Evolutionary conservation across 1,139 yeast species (phyloP).

Genomic region (Zygoascus meyerae): DNA sequence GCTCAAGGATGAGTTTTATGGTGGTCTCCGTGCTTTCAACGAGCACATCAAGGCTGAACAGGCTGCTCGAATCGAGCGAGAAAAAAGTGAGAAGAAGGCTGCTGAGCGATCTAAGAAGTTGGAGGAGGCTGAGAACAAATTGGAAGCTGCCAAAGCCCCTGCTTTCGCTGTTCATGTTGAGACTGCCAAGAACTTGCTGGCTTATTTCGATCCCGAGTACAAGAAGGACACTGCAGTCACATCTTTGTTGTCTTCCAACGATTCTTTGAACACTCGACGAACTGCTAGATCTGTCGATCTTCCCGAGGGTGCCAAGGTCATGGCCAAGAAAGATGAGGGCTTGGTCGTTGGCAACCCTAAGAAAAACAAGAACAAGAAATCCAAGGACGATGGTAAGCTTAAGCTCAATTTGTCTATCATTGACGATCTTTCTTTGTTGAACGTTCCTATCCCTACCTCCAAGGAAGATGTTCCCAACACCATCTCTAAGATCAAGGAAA

Average conservation of each 20-base stretch:
- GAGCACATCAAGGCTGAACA: constrained; percentile 53
- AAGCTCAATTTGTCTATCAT: constrained; percentile 77
- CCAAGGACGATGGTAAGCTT: constrained; percentile 42
- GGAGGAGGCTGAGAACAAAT: constrained; percentile 44
- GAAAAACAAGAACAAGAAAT: constrained; percentile 39
- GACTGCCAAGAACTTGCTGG: constrained; percentile 64
- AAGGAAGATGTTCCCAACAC: constrained; percentile 67
- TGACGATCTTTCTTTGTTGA: constrained; percentile 69
- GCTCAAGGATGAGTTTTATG: constrained; percentile 37
- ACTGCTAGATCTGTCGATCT: constrained; percentile 43
- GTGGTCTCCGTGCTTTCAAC: constrained; percentile 29
- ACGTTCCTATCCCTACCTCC: constrained; percentile 74
- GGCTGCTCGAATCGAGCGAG: constrained; percentile 49
- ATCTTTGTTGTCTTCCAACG: constrained; percentile 14
- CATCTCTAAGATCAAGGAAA: constrained; percentile 63
- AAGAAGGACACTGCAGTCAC: constrained; percentile 32
- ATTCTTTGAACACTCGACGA: constrained; percentile 30
- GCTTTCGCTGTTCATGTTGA: constrained; percentile 76
- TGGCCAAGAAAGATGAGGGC: constrained; percentile 57
- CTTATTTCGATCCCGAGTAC: constrained; percentile 72
- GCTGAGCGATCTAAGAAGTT: constrained; percentile 38
- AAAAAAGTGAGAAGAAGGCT: constrained; percentile 47
- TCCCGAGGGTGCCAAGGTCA: constrained; percentile 60
- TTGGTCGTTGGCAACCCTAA: constrained; percentile 54
- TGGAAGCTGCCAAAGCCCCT: constrained; percentile 72